Conservation (phyloP, 371 early-diverging fungal genomes). For the Capillidium rhysosporum region DNA sequence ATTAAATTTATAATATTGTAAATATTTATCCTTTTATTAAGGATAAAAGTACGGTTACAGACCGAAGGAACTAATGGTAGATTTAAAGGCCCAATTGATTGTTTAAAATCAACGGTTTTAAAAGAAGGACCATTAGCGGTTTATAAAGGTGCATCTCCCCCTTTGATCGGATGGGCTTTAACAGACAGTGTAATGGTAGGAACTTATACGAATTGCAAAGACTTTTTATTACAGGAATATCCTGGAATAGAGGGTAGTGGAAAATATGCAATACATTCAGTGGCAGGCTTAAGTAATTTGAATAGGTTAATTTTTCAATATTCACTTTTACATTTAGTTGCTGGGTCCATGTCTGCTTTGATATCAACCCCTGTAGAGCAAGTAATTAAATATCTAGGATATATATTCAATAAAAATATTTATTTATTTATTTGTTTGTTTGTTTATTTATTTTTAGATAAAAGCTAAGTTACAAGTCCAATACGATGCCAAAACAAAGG, state of each 20-base stretch:
- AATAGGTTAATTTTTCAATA: not conserved
- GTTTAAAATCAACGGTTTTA: constrained; percentile 39
- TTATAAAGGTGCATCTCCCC: constrained; percentile 83
- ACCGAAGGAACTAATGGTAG: constrained; percentile 57
- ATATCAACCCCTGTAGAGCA: constrained; percentile 84
- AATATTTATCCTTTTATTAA: constrained; percentile 8
- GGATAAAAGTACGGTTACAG: constrained; percentile 51
- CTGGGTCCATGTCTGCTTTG: constrained; percentile 73
- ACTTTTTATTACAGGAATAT: not conserved
- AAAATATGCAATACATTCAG: constrained; percentile 19
- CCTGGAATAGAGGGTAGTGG: not conserved
- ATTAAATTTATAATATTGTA: too few species aligned
- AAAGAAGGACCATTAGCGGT: constrained; percentile 63
- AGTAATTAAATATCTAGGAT: constrained; percentile 6
- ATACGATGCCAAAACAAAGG: constrained; percentile 44
- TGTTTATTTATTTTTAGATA: constrained; percentile 12
- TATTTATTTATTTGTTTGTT: too few species aligned
- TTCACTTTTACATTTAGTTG: constrained; percentile 20
- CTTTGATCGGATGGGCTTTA: constrained; percentile 79
- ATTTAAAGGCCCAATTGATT: constrained; percentile 74
- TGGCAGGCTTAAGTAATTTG: constrained; percentile 35
- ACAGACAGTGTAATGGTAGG: constrained; percentile 68
- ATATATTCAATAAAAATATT: too few species aligned
- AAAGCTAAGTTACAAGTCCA: constrained; percentile 78
- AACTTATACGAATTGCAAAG: not conserved